Base-by-base conservation (phyloP, 495 filamentous ascomycete genomes). In the Hypoxylon rickii region DNA sequence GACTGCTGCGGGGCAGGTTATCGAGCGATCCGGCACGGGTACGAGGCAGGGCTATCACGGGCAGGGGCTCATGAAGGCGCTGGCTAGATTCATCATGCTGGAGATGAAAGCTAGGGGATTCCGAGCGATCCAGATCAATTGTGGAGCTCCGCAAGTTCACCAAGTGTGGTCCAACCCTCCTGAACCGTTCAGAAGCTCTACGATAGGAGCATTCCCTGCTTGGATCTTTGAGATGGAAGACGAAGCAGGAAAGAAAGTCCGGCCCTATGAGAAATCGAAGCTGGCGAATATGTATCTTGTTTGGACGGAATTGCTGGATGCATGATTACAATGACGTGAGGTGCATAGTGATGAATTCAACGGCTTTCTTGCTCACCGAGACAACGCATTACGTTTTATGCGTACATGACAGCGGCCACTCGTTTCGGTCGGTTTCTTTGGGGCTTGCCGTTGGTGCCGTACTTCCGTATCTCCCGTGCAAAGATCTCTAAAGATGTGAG, bases 51-150 rank as follows among this genome's bases (percentile, higher is more conserved):
- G 40, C 0, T 55, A 63, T 16, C 38, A 59, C 2, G 38, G 49
- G 2, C 37, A 58, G 34, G 60, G 60, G 10, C 39, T 59, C 1
- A 58, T 58, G 49, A 55, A 48, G 21, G 54, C 31, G 12, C 19
- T 63, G n/a, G 44, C 54, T 17, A 57, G 16, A 22, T 63, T 55
- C 20, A 46, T 63, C 38, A 58, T 63, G 60, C 55, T 63, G 4
- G 60, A 63, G 41, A 58, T 58, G 54, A 63, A 63, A 44, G 47
- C 49, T 13, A 53, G 19, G 44, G 60, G 60, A 22, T 63, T 49
- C 40, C 54, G 55, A 46, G 60, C 45, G 41, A 61, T 61, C 12
- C 50, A 61, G 31, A 55, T 61, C 32, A 61, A 45, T 42, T 61
- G 58, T 17, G 58, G 58, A 41, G 58, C 51, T 5, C 51, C 58